Percentiles rank a stretch among this genome's conserved stretches.
These are phyloP conservation scores for Dittrichia graveolens DNA, from an alignment of 129 eudicot species.

Conservation along the genomic window DNA sequence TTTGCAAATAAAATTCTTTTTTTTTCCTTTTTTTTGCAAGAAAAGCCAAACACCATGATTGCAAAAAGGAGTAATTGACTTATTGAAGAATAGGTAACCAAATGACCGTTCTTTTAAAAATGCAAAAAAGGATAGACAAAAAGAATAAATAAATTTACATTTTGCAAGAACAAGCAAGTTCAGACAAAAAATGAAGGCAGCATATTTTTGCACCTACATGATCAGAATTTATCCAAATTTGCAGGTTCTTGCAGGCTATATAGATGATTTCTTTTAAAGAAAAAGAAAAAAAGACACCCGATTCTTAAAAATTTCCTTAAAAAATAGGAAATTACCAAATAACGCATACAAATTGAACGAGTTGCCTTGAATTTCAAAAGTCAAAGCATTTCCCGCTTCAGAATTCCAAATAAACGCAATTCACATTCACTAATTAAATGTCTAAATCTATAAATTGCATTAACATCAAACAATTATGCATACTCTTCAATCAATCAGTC, in stretches of 20 bases:
- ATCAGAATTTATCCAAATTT: background rate
- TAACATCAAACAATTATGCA: background rate
- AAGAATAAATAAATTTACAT: background rate
- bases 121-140: background rate
- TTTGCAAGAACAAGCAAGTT: conserved; percentile 6
- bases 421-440: conserved; percentile 18
- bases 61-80: background rate
- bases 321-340: background rate
- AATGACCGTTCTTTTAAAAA: background rate
- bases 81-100: background rate
- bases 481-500: background rate
- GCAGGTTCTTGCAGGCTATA: no score
- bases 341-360: conserved; percentile 4
- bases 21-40: background rate
- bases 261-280: background rate
- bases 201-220: background rate
- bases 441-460: conserved; percentile 20
- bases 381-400: conserved; percentile 13
- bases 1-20: background rate
- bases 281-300: background rate
- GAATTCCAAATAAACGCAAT: background rate
- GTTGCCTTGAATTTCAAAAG: conserved; percentile 2
- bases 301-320: conserved; percentile 1
- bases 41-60: background rate
- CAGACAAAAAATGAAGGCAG: conserved; percentile 6